Percentiles rank a stretch among this genome's conserved stretches.
These are phyloP conservation scores for Fomitopsis schrenkii DNA, from an alignment of 1,284 basidiomycete species.

Conservation along the genomic window DNA sequence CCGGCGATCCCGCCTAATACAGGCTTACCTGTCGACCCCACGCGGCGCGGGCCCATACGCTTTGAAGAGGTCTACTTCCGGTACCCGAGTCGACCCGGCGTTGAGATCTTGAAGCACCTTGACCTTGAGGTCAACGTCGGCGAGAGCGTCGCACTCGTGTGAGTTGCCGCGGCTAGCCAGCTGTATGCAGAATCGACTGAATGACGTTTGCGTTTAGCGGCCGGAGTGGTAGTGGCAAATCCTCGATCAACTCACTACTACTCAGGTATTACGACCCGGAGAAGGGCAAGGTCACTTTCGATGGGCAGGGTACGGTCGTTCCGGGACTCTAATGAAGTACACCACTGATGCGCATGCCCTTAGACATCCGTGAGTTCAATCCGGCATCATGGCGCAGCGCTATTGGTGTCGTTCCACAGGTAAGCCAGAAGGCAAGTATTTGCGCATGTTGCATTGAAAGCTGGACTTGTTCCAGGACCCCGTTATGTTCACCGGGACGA, in stretches of 20 bases:
- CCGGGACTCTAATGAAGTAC: not conserved
- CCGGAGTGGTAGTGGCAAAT: conserved; percentile 88
- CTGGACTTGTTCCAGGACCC: conserved; percentile 48
- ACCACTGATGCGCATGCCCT: conserved; percentile 4
- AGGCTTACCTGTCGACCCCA: conserved; percentile 53
- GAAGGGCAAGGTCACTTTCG: conserved; percentile 77
- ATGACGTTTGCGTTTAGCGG: conserved; percentile 46
- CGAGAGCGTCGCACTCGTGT: conserved; percentile 91
- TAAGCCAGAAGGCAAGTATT: conserved; percentile 12
- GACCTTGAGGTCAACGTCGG: conserved; percentile 77
- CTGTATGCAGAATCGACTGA: not conserved
- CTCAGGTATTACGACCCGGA: conserved; percentile 93
- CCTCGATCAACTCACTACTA: conserved; percentile 85
- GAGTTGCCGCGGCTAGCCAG: conserved; percentile 29
- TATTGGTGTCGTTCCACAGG: conserved; percentile 87
- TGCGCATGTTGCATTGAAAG: not conserved
- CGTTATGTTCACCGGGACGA: conserved; percentile 80
- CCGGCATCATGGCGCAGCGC: conserved; percentile 81
- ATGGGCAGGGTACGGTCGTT: conserved; percentile 67
- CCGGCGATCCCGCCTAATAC: conserved; percentile 66
- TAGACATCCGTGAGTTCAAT: conserved; percentile 82
- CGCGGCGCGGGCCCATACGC: conserved; percentile 61
- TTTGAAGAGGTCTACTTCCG: conserved; percentile 84
- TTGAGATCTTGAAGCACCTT: conserved; percentile 76
- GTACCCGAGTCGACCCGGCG: conserved; percentile 81